Conservation (phyloP, 192 early-diverging fungal genomes). For the Linderina pennispora region DNA sequence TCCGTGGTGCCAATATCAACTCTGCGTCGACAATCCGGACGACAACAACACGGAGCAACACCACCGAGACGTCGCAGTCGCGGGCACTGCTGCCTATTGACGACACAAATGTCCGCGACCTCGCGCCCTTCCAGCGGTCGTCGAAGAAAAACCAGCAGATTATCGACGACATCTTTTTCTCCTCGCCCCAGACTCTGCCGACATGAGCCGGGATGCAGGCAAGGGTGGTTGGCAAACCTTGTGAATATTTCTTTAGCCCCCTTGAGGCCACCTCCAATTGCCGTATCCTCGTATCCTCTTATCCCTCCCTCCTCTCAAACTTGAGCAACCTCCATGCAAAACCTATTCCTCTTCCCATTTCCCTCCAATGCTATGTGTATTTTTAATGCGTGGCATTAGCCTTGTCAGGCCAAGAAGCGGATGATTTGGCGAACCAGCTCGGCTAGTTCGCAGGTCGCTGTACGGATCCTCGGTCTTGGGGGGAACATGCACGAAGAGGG, state of each 20-base stretch:
- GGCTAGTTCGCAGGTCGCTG: constrained; percentile 19
- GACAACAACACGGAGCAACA: constrained; percentile 30
- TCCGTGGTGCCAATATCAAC: constrained; percentile 12
- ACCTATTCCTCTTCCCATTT: background rate
- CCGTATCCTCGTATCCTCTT: too few species aligned
- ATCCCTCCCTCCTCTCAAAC: too few species aligned
- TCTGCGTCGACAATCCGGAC: constrained; percentile 28
- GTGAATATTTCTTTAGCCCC: too few species aligned
- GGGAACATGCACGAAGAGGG: constrained; percentile 49
- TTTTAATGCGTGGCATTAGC: too few species aligned
- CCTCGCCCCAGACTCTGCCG: constrained; percentile 25
- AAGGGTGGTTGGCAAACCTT: too few species aligned
- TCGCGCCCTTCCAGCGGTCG: constrained; percentile 46
- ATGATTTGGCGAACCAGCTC: constrained; percentile 27
- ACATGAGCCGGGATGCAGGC: too few species aligned
- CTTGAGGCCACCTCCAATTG: too few species aligned
- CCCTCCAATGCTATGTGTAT: background rate
- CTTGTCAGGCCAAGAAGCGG: constrained; percentile 3
- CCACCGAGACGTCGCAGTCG: constrained; percentile 40
- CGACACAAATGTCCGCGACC: constrained; percentile 38
- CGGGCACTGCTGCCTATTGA: constrained; percentile 46
- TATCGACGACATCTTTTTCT: constrained; percentile 36
- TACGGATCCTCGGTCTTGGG: constrained; percentile 25
- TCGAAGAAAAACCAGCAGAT: constrained; percentile 46
- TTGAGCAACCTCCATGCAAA: too few species aligned